phyloP scores from a whole-genome alignment of 768 basidiomycete genomes.

The Pleurotus pulmonarius region DNA sequence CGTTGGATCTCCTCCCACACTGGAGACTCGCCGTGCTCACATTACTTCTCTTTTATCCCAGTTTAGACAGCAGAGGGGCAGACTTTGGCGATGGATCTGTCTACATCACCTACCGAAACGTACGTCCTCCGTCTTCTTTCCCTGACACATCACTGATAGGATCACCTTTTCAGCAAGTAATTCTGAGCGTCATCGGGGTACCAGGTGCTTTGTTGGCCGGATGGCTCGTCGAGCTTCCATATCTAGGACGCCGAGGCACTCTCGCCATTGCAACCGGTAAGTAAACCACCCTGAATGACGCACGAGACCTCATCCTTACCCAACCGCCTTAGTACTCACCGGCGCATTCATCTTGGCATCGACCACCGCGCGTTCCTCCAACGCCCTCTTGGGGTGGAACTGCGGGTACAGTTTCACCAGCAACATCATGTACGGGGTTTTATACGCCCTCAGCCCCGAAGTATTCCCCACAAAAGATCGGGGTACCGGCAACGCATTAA shows the following conservation, averaged over 20 bases:
- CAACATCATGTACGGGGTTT: constrained; percentile 54
- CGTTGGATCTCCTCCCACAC: constrained; percentile 12
- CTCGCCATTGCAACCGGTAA: constrained; percentile 42
- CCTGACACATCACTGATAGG: not conserved
- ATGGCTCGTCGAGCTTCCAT: constrained; percentile 45
- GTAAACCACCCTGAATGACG: constrained; percentile 14
- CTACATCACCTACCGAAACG: constrained; percentile 54
- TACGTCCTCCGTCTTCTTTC: constrained; percentile 12
- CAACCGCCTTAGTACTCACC: constrained; percentile 33
- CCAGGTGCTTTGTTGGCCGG: constrained; percentile 57
- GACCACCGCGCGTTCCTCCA: constrained; percentile 51
- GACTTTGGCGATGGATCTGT: constrained; percentile 50
- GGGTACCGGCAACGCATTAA: constrained; percentile 56
- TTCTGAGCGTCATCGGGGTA: constrained; percentile 52
- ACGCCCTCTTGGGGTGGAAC: constrained; percentile 54
- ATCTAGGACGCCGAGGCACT: constrained; percentile 51
- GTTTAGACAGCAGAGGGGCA: constrained; percentile 44
- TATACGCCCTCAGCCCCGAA: constrained; percentile 43
- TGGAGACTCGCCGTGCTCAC: not conserved
- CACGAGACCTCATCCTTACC: not conserved
- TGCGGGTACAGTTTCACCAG: constrained; percentile 49
- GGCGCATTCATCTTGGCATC: constrained; percentile 55
- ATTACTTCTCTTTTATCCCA: constrained; percentile 12
- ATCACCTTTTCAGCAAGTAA: constrained; percentile 40
- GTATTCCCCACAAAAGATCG: constrained; percentile 50